Base-by-base conservation (phyloP, 2,329 filamentous ascomycete species). In the Sporothrix brunneoviolacea region DNA sequence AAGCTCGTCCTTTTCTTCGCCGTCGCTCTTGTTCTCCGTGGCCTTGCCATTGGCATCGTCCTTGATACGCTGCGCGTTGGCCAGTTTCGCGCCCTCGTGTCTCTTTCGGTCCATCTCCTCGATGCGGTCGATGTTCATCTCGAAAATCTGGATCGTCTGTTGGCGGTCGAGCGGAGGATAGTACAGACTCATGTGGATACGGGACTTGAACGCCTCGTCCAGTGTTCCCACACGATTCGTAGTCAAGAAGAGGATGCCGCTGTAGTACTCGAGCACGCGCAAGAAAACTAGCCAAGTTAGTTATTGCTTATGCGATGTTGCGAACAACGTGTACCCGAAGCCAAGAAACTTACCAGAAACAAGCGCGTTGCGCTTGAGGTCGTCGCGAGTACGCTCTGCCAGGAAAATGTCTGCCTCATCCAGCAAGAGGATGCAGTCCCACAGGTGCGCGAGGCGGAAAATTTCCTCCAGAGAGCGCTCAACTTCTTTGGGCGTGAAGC, bases 191-290 rank as follows among this genome's bases (percentile, higher is more conserved):
- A 72, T 55, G 49, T 75, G 71, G 35, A 75, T 71, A 15, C 72
- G 67, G 1, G 72, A 75, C 59, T 68, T 68, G 61, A 75, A 74
- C 0, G 74, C 74, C 50, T 72, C 71, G 45, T 77, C 74, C 4
- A 77, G 67, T 2, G 63, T 63, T 15, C 72, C 70, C 6, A 74
- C 68, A 3, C 72, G 66, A 61, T 77, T 78, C 8, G 73, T 77
- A 0, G 74, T 78, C 4, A 77, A 62, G 60, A 73, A 74, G 7
- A 75, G 57, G 4, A 75, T 64, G 18, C 73, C 73, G 3, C 63
- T 62, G 55, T 73, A 74, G 60, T 74, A 74, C 57, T 75, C 72
- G 0, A 75, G 62, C 0, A 71, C 64, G 4, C 70, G 65, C 4
- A 75, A 62, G 57, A 75, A 75, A 2, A 74, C 71, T 62, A n/a